Conservation (phyloP, 192 early-diverging fungal species). For the Blastocladiella britannica region DNA sequence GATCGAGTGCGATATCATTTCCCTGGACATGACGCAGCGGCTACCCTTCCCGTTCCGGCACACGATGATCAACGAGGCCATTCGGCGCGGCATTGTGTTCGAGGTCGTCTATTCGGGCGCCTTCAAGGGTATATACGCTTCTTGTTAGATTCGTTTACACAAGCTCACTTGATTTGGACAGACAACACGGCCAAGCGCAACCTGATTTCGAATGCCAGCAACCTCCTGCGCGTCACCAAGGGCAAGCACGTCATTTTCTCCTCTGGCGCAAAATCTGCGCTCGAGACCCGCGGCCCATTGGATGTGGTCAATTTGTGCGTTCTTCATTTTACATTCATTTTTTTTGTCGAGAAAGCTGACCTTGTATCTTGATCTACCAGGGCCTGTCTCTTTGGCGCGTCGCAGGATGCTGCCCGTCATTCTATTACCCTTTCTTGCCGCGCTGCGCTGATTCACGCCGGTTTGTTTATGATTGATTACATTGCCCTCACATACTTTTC, state of each 20-base stretch:
- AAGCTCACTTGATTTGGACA: slow-evolving; percentile 5
- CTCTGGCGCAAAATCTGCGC: slow-evolving; percentile 39
- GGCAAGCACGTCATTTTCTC: slow-evolving; percentile 60
- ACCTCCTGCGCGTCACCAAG: slow-evolving; percentile 41
- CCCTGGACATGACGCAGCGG: slow-evolving; percentile 40
- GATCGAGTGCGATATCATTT: slow-evolving; percentile 62
- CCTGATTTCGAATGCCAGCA: slow-evolving; percentile 41
- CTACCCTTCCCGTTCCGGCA: slow-evolving; percentile 47
- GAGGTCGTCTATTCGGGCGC: slow-evolving; percentile 49
- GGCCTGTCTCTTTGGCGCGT: slow-evolving; percentile 35
- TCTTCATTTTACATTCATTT: not conserved
- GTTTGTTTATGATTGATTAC: slow-evolving; percentile 4
- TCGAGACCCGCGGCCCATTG: slow-evolving; percentile 51
- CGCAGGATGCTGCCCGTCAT: slow-evolving; percentile 27
- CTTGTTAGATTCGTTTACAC: not conserved
- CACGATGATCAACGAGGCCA: slow-evolving; percentile 38
- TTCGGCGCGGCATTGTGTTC: slow-evolving; percentile 56
- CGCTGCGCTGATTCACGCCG: slow-evolving; percentile 28
- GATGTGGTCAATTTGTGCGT: slow-evolving; percentile 64
- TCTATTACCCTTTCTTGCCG: slow-evolving; percentile 31
- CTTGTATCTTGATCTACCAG: slow-evolving; percentile 10
- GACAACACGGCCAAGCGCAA: slow-evolving; percentile 36
- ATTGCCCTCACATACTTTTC: not conserved
- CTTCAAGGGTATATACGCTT: slow-evolving; percentile 28
- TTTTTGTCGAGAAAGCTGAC: slow-evolving; percentile 1